These are phyloP conservation scores for Cyberlindnera misumaiensis DNA, from an alignment of 805 yeast species.

Conservation along the genomic window DNA sequence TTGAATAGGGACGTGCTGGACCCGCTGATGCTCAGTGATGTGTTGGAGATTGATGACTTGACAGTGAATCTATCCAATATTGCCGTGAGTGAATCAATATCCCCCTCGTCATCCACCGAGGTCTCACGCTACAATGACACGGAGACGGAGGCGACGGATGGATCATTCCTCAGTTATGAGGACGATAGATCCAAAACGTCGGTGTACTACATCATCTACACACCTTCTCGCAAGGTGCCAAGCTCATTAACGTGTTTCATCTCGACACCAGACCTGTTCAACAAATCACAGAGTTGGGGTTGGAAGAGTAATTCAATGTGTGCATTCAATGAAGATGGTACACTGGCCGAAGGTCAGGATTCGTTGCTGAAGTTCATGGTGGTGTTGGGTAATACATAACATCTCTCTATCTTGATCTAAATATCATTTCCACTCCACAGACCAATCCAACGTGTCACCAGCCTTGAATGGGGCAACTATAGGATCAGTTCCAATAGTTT, in stretches of 20 bases:
- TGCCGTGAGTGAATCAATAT: background rate
- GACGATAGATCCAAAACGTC: slow-evolving; percentile 40
- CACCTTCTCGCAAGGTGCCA: slow-evolving; percentile 42
- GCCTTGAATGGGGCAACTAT: slow-evolving; percentile 82
- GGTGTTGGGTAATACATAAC: slow-evolving; percentile 37
- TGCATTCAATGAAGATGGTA: slow-evolving; percentile 42
- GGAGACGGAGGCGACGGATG: slow-evolving; percentile 13
- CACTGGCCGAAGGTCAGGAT: slow-evolving; percentile 37
- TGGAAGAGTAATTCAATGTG: slow-evolving; percentile 54
- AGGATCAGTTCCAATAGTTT: slow-evolving; percentile 37
- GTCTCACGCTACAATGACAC: slow-evolving; percentile 14
- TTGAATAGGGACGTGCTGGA: slow-evolving; percentile 32
- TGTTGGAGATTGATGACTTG: background rate
- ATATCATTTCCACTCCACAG: slow-evolving; percentile 56
- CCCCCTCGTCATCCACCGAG: background rate
- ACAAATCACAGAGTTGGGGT: slow-evolving; percentile 53
- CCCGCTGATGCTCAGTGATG: slow-evolving; percentile 8
- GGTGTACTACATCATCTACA: slow-evolving; percentile 47
- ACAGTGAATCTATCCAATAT: background rate
- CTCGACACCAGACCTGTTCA: slow-evolving; percentile 49
- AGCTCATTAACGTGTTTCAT: slow-evolving; percentile 44
- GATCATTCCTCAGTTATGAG: slow-evolving; percentile 31
- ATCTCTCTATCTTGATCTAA: slow-evolving; percentile 2
- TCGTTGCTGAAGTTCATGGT: slow-evolving; percentile 42
- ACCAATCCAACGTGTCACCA: slow-evolving; percentile 68